phyloP scores from a whole-genome alignment of 257 asterid species.

The Asclepias syriaca region DNA sequence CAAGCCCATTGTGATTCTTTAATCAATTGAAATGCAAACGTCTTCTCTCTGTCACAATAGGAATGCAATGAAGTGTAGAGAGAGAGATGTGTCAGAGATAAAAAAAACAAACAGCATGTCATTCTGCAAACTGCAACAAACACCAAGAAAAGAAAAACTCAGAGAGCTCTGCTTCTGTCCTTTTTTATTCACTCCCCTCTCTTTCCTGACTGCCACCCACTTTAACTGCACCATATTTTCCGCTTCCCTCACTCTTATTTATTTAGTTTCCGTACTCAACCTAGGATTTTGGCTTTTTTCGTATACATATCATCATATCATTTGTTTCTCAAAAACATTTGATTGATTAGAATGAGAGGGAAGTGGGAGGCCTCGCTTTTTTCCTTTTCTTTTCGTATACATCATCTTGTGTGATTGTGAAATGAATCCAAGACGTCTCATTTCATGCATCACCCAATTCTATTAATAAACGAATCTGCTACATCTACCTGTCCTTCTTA shows the following conservation, averaged over 20 bases:
- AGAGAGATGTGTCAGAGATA: neutral
- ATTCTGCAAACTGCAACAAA: neutral
- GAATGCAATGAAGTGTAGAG: neutral
- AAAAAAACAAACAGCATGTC: neutral
- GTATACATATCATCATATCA: neutral
- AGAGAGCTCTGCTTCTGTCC: neutral
- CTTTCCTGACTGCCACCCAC: neutral
- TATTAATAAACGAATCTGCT: too few species aligned
- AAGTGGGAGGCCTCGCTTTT: neutral
- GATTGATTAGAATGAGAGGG: constrained; percentile 29
- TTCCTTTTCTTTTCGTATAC: constrained; percentile 25
- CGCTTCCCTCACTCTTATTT: neutral
- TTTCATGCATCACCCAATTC: constrained; percentile 5
- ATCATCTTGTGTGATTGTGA: constrained; percentile 14
- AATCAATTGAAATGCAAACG: neutral
- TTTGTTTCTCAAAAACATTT: neutral
- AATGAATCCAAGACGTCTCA: constrained; percentile 49
- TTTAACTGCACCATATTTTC: neutral
- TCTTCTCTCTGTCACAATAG: neutral
- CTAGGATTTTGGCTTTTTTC: neutral
- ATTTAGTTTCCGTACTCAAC: neutral
- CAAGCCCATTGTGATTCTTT: neutral
- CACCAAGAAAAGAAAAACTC: neutral
- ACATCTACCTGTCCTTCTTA: too few species aligned
- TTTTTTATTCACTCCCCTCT: neutral